Percentiles rank a stretch among this genome's conserved stretches.
phyloP scores from a whole-genome alignment of 2,329 filamentous ascomycete species.

The Aspergillus fijiensis region DNA sequence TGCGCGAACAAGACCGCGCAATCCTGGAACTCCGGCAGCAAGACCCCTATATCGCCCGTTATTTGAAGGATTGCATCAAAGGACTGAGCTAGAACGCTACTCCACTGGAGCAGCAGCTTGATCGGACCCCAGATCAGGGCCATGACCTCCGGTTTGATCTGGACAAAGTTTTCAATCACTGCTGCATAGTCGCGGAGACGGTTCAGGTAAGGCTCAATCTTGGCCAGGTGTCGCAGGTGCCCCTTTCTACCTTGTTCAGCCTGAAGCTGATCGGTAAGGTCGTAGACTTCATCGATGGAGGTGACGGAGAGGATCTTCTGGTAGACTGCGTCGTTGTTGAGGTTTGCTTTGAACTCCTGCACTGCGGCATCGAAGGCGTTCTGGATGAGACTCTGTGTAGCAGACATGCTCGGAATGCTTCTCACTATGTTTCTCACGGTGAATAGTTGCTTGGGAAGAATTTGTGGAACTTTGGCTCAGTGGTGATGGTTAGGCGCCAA shows the following conservation, averaged over 20 bases:
- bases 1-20: background rate
- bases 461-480: too few species aligned
- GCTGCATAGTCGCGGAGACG: background rate
- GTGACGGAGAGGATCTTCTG: background rate
- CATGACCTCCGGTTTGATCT: background rate
- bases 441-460: too few species aligned
- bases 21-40: background rate
- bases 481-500: too few species aligned
- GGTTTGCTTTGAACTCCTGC: too few species aligned
- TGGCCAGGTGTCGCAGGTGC: background rate
- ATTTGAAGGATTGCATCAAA: background rate
- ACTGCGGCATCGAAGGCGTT: too few species aligned
- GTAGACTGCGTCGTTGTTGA: background rate
- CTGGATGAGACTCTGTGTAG: too few species aligned
- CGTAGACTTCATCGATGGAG: slow-evolving; percentile 1
- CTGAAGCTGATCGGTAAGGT: background rate
- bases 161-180: background rate
- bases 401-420: too few species aligned
- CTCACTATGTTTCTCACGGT: too few species aligned
- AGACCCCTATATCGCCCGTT: background rate
- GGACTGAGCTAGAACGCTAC: background rate
- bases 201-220: slow-evolving; percentile 1
- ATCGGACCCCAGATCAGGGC: slow-evolving; percentile 7
- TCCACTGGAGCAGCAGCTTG: slow-evolving; percentile 5
- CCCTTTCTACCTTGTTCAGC: background rate